Evolutionary conservation across 192 early-diverging fungal genomes (phyloP), one percentile per base, ranked within the genome.

Genomic region (Anaeromyces robustus): DNA sequence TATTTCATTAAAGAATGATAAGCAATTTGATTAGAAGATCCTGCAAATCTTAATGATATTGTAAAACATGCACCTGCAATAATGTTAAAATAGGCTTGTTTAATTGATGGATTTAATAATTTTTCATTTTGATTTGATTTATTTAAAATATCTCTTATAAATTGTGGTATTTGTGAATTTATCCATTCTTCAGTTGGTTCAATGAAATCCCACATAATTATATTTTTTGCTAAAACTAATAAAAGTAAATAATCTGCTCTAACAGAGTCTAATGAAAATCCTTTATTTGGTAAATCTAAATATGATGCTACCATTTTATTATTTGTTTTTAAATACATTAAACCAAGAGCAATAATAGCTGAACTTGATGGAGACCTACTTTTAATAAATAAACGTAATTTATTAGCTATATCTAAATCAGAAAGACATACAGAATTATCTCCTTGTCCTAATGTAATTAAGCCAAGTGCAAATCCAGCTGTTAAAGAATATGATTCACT

Each of bases 241-340:
- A 96, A 84, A 19, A 94, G 82, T 18, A 98, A 81, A 12, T 90
- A 79, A 80, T 96, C 94, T 2, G 94, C 93, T 16, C 92, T 89
- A 13, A 92, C 83, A 29, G 88, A 89, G n/a, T 94, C 90, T 30
- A 98, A 82, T 29, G 91, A 83, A 29, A 84, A 86, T 4, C 68
- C 41, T 0, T 91, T 89, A 31, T 84, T 82, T 11, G 94, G 94
- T 1, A 94, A 80, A 29, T 82, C 82, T 30, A 98, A 86, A 22
- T 89, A 88, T 9, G 89, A 82, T 0, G 95, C 95, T 0, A 94
- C 86, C 26, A 84, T 80, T 12, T 77, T 31, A 80, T 95, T 92
- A 83, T 93, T 90, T 26, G 95, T 93, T 59, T 93, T 94, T 41
- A 98, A 85, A 81, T 92, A 96, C 83, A 93, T 92, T 29, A 98